Evolutionary conservation across 139 green algal species (phyloP).

Genomic region (Haematococcus lacustris): DNA sequence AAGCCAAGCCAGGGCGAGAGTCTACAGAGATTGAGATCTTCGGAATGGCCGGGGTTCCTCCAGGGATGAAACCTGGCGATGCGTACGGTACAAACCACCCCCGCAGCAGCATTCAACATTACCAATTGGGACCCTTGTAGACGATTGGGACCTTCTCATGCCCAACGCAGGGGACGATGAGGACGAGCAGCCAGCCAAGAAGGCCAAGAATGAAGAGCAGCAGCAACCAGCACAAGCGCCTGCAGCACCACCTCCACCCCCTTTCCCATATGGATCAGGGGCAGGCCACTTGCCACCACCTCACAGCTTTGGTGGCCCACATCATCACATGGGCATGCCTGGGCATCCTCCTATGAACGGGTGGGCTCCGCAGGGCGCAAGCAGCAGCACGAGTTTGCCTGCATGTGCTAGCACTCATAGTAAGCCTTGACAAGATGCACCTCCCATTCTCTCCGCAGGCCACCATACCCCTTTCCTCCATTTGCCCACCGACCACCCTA

Average conservation of each 20-base stretch:
- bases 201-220: neutral
- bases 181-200: neutral
- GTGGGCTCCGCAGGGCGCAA: no score
- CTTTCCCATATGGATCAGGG: neutral
- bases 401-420: no score
- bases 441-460: no score
- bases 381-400: no score
- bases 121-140: no score
- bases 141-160: neutral
- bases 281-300: neutral
- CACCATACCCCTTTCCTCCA: no score
- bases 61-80: slow-evolving; percentile 35
- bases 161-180: neutral
- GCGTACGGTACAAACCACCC: no score
- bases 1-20: slow-evolving; percentile 61
- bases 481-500: no score
- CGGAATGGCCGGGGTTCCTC: slow-evolving; percentile 80
- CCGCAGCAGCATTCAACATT: no score
- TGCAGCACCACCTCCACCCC: neutral
- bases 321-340: neutral
- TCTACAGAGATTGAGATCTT: slow-evolving; percentile 82
- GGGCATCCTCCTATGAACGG: neutral
- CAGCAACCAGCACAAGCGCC: neutral
- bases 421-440: no score
- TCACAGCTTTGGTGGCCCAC: neutral